Conservation (phyloP, 805 yeast species). For the Priceomyces castillae region DNA sequence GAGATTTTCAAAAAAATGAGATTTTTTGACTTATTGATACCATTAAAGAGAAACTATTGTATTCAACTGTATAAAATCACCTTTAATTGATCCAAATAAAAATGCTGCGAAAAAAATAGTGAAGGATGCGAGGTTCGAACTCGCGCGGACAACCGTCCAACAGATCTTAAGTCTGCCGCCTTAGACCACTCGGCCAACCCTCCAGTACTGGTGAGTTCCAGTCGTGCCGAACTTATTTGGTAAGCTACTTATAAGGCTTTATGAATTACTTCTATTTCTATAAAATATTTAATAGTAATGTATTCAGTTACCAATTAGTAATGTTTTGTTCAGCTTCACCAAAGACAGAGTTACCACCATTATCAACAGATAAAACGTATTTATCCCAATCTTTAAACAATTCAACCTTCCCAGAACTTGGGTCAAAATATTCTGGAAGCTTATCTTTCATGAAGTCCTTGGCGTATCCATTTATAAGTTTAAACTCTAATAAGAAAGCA, state of each 20-base stretch:
- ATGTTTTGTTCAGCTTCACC: conserved; percentile 91
- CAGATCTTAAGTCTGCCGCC: conserved; percentile 49
- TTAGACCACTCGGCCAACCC: conserved; percentile 50
- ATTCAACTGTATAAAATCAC: no score
- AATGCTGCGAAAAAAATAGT: no score
- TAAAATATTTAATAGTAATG: not conserved
- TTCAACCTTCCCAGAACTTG: conserved; percentile 39
- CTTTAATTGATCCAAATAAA: no score
- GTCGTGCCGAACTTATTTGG: not conserved
- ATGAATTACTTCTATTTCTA: not conserved
- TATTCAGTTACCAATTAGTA: conserved; percentile 72
- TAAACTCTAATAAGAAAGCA: conserved; percentile 90
- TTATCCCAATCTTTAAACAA: conserved; percentile 42
- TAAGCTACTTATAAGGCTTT: not conserved
- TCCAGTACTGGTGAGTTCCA: conserved; percentile 18
- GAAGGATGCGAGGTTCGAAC: conserved; percentile 49
- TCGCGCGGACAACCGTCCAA: conserved; percentile 47
- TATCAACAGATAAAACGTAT: conserved; percentile 33
- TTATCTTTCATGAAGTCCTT: conserved; percentile 59
- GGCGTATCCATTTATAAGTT: conserved; percentile 70
- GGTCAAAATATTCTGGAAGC: conserved; percentile 56
- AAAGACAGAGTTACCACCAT: conserved; percentile 64
- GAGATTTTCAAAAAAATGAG: no score
- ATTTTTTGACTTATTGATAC: no score
- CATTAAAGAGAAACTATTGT: no score